These are phyloP conservation scores for Colletotrichum sp. DNA, from an alignment of 2,329 filamentous ascomycete genomes.

Conservation along the genomic window DNA sequence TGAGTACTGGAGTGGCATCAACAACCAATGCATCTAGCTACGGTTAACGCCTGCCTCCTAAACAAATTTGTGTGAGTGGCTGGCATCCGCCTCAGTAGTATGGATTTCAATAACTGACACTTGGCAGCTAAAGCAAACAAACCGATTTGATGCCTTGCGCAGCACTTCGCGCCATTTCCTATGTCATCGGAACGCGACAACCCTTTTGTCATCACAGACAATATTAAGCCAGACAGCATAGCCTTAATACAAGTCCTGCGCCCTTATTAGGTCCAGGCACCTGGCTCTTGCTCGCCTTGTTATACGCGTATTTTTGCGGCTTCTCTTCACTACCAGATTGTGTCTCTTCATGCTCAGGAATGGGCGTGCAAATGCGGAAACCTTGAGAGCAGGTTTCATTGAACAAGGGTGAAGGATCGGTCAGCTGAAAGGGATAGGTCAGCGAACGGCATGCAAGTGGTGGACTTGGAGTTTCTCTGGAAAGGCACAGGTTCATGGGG, in stretches of 20 bases:
- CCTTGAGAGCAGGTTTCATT: neutral
- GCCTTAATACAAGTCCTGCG: constrained; percentile 8
- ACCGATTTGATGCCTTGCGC: neutral
- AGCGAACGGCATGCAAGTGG: neutral
- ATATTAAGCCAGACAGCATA: neutral
- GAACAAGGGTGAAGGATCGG: neutral
- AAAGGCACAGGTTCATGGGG: neutral
- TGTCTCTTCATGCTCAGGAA: neutral
- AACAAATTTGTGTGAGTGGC: constrained; percentile 12
- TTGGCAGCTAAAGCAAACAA: neutral
- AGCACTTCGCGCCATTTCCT: neutral
- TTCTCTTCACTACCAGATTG: neutral
- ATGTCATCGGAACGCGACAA: neutral
- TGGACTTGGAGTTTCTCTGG: neutral
- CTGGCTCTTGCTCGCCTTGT: neutral
- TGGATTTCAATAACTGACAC: neutral
- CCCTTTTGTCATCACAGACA: neutral
- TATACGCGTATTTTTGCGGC: too few species aligned
- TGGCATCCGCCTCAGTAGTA: neutral
- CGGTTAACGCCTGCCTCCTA: neutral
- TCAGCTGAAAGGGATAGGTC: neutral
- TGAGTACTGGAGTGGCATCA: neutral
- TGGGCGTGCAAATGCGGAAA: neutral
- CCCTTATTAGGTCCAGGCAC: neutral
- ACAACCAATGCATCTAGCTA: neutral